A percentile compares a stretch with the other conserved stretches of the same genome.
These are phyloP conservation scores for Tolypocladium pustulatum DNA, from an alignment of 2,329 filamentous ascomycete genomes.

Conservation along the genomic window DNA sequence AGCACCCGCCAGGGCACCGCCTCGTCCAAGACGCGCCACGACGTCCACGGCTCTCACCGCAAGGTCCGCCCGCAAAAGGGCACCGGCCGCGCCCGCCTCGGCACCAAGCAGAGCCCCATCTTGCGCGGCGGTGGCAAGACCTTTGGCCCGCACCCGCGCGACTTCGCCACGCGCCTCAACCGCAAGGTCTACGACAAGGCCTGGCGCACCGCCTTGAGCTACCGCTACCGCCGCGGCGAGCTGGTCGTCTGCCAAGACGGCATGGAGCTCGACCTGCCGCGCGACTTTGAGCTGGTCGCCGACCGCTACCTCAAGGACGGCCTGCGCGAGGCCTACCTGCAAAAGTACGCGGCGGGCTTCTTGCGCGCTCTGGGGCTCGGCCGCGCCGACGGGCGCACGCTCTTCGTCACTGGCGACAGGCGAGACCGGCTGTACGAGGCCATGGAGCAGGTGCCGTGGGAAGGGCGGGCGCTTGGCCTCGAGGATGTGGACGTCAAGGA, in stretches of 20 bases:
- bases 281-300: constrained; percentile 35
- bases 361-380: constrained; percentile 64
- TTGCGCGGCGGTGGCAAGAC: constrained; percentile 76
- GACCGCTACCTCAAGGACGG: constrained; percentile 32
- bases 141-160: constrained; percentile 83
- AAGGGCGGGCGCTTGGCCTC: constrained; percentile 59
- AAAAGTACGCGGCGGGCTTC: constrained; percentile 55
- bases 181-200: constrained; percentile 91
- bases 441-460: constrained; percentile 50
- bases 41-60: constrained; percentile 71
- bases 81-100: constrained; percentile 66
- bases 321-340: constrained; percentile 44
- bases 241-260: constrained; percentile 74
- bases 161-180: constrained; percentile 77
- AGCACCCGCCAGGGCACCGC: constrained; percentile 79
- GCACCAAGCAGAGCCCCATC: constrained; percentile 73
- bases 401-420: constrained; percentile 58
- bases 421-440: constrained; percentile 56
- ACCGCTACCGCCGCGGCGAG: constrained; percentile 80
- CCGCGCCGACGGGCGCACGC: constrained; percentile 54
- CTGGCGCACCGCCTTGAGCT: constrained; percentile 87
- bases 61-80: constrained; percentile 89
- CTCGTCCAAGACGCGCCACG: constrained; percentile 66
- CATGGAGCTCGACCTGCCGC: constrained; percentile 53
- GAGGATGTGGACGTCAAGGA: constrained; percentile 95